Conservation (phyloP, 352 stramenopile species). For the Phytophthora niederhauseri region DNA sequence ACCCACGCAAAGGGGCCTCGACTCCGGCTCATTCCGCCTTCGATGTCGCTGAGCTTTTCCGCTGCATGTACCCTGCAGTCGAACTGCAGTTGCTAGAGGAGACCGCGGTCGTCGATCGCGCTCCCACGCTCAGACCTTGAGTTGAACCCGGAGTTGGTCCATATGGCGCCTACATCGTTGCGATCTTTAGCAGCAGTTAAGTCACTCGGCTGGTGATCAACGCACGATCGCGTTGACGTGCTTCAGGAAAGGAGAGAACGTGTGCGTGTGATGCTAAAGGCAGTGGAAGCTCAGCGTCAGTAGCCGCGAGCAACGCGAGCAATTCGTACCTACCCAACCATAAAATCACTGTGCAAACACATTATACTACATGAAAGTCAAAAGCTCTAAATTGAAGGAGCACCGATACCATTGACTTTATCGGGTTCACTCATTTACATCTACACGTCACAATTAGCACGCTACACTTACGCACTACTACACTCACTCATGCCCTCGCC, state of each 20-base stretch:
- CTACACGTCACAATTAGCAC: conserved; percentile 4
- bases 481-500: background rate
- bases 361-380: conserved; percentile 2
- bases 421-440: conserved; percentile 7
- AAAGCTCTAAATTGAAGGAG: background rate
- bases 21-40: conserved; percentile 17
- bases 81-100: conserved; percentile 12
- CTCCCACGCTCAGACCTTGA: conserved; percentile 9
- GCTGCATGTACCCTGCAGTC: background rate
- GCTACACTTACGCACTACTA: conserved; percentile 10
- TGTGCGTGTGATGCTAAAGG: background rate
- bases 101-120: conserved; percentile 18
- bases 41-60: conserved; percentile 14
- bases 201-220: conserved; percentile 8
- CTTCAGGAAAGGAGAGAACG: background rate
- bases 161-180: conserved; percentile 28
- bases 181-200: conserved; percentile 25
- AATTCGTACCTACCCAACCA: conserved; percentile 13
- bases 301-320: background rate
- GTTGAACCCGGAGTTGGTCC: conserved; percentile 28
- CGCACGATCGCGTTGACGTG: background rate
- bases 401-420: background rate
- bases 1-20: conserved; percentile 4
- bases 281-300: background rate
- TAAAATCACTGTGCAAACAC: background rate